phyloP scores from a whole-genome alignment of 1,284 basidiomycete genomes.

The Cystobasidium sp. region DNA sequence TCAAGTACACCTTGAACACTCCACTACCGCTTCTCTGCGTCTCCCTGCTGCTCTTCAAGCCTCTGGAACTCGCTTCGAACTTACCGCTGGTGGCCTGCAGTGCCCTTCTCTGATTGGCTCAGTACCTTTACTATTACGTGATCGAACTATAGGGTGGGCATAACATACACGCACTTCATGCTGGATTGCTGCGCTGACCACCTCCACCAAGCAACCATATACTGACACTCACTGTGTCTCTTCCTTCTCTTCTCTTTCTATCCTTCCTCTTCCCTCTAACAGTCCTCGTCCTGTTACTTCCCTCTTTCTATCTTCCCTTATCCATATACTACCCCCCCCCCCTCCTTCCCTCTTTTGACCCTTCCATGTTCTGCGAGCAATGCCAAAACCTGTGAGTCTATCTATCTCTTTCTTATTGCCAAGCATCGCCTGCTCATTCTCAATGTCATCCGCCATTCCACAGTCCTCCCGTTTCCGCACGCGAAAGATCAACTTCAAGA shows the following conservation, averaged over 20 bases:
- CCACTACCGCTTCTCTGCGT: too few relatives aligned
- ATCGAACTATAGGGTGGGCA: not conserved
- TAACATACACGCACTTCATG: not conserved
- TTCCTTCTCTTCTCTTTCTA: not conserved
- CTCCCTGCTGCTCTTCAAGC: too few relatives aligned
- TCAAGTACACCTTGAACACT: not conserved
- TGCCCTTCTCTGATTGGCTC: too few relatives aligned
- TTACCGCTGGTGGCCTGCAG: too few relatives aligned
- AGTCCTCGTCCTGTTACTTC: not conserved
- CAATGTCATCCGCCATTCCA: too few relatives aligned
- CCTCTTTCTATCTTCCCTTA: not conserved
- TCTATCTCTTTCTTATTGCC: not conserved
- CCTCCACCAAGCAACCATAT: not conserved
- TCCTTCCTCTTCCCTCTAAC: not conserved
- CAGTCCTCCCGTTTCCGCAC: constrained; percentile 54
- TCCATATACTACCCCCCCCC: not conserved
- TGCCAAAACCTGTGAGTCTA: constrained; percentile 46
- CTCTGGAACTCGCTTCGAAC: too few relatives aligned
- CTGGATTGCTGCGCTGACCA: not conserved
- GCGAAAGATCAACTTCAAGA: constrained; percentile 56
- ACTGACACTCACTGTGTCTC: not conserved
- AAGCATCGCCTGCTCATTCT: not conserved
- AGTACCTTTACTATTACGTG: too few relatives aligned
- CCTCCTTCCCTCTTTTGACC: constrained; percentile 8
- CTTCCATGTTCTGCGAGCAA: constrained; percentile 36